Evolutionary conservation across 2,329 filamentous ascomycete species (phyloP), one percentile per base, ranked within the genome.

Genomic region (Aspergillus jensenii): DNA sequence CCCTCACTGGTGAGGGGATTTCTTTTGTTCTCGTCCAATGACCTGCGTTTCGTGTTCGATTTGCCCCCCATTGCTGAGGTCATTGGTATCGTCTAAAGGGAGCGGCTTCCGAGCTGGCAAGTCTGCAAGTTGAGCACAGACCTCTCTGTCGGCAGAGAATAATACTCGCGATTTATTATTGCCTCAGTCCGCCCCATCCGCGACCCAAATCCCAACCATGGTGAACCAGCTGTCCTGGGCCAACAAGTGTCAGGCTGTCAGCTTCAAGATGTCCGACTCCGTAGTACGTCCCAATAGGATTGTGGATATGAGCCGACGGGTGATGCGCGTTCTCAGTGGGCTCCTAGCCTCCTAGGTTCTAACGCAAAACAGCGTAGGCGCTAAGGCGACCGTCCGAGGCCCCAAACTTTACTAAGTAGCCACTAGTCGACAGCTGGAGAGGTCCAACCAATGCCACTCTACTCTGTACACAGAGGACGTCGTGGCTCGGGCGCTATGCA

Each of bases 111-210:
- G 3, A 27, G 8, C 27, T 9, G 3, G 27, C 27, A 8, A 11
- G 27, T 9, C 27, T 33, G 8, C 25, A 9, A 31, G 44, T 25
- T 15, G 4, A 17, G 39, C 46, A 56, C 54, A 56, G 46, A 48
- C 47, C 39, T 50, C 47, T 46, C 39, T 45, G 31, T 46, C 3
- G 27, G 39, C 39, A 44, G 15, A 50, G 7, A 33, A 44, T 46
- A 50, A 50, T 40, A 47, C 35, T 43, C 46, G 15, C 23, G 6
- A 51, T 44, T 31, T 58, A 52, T 52, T 59, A 53, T 47, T 52
- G 45, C 40, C 46, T 57, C 47, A 39, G 17, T 39, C 55, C 58
- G 58, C 58, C 55, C 55, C 55, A 60, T 51, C 55, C 58, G 55
- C 57, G 51, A 46, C 56, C 27, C 45, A 45, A 33, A 14, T 17